Base-by-base conservation (phyloP, 2,329 filamentous ascomycete species). In the Gliomastix tumulicola region DNA sequence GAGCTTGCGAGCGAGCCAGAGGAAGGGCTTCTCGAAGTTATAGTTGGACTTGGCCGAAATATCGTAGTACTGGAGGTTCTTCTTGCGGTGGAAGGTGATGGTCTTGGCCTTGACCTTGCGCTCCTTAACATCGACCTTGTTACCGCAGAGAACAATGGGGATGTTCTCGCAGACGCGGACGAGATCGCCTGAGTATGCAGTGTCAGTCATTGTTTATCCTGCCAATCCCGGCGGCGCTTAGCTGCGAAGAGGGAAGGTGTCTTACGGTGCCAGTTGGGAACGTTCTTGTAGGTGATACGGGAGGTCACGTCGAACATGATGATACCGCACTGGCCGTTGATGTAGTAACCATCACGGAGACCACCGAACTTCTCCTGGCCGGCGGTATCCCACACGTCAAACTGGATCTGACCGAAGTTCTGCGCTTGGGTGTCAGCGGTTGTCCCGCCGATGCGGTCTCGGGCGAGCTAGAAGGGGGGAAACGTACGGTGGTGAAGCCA, bases 271-370 rank as follows among this genome's bases (percentile, higher is more conserved):
- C 92, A 98, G 85, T 97, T 97, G 73, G 92, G 92, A 48, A 98
- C 92, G 76, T 98, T 98, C 85, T 98, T 98, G 84, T 98, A 98
- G 66, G 92, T 98, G 67, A 98, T 97, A 63, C 92, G 87, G 53
- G 90, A 96, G 47, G 92, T 97, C 51, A 98, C 90, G 69, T 98
- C 90, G 69, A 98, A 98, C 90, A 98, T 98, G 82, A 98, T 97
- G 76, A 98, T 96, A 74, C 92, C 90, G 69, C 90, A 97, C 74
- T 97, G 90, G 60, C 90, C 90, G 75, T 96, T 96, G 79, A 98
- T 98, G 78, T 98, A 98, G 82, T 98, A 98, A 54, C 90, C 90
- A 70, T 98, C 90, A 74, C 90, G 87, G 59, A 98, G 88, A 78
- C 90, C 90, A 69, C 90, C 90, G 52, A 98, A 98, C 81, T 97